phyloP scores from a whole-genome alignment of 768 basidiomycete species.

The Trametes cinnabarina region DNA sequence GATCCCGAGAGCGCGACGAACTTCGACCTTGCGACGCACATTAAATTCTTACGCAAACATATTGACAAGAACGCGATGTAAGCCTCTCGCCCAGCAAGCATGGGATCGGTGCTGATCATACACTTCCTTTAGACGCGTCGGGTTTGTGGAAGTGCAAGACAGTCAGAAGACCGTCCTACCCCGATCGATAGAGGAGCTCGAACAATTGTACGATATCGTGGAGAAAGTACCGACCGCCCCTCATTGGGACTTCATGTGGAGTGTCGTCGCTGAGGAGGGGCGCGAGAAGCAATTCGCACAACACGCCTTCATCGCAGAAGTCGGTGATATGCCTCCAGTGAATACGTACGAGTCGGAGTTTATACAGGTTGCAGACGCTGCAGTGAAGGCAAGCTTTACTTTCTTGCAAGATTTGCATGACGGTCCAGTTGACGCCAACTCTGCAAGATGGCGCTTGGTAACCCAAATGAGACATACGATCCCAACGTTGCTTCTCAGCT shows the following conservation, averaged over 20 bases:
- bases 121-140: conserved; percentile 52
- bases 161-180: conserved; percentile 39
- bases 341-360: conserved; percentile 35
- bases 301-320: conserved; percentile 49
- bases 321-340: conserved; percentile 37
- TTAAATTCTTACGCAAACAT: conserved; percentile 76
- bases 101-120: neutral
- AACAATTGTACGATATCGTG: conserved; percentile 47
- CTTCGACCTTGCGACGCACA: conserved; percentile 78
- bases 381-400: conserved; percentile 55
- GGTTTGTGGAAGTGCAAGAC: conserved; percentile 49
- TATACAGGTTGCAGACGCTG: conserved; percentile 59
- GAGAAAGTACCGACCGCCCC: conserved; percentile 44
- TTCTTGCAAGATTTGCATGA: neutral
- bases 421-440: neutral
- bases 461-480: conserved; percentile 67
- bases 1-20: conserved; percentile 64
- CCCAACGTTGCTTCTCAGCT: conserved; percentile 54
- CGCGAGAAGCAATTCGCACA: conserved; percentile 67
- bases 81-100: conserved; percentile 42
- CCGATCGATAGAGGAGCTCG: conserved; percentile 42
- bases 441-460: conserved; percentile 72
- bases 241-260: conserved; percentile 76
- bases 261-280: conserved; percentile 64
- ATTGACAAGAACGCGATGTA: conserved; percentile 87